These are phyloP conservation scores for Xylaria acuta DNA, from an alignment of 495 filamentous ascomycete species.

Conservation along the genomic window DNA sequence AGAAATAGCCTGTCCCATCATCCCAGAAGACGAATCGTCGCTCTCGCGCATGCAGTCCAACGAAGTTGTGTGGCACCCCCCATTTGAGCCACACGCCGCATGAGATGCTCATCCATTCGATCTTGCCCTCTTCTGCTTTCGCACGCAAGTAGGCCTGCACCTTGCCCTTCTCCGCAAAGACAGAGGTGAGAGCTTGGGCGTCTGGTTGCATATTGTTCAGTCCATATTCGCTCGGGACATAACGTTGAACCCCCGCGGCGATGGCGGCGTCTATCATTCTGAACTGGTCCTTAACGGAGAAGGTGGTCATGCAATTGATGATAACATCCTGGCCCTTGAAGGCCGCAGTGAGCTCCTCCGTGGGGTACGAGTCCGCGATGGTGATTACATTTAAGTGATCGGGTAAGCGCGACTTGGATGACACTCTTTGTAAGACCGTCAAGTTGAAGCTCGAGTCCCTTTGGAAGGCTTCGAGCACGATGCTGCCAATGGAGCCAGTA, in stretches of 20 bases:
- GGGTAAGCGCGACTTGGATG: conserved; percentile 33
- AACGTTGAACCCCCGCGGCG: conserved; percentile 54
- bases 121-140: conserved; percentile 37
- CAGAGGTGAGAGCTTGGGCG: conserved; percentile 42
- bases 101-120: conserved; percentile 49
- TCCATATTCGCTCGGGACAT: conserved; percentile 70
- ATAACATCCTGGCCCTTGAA: conserved; percentile 37
- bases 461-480: conserved; percentile 34
- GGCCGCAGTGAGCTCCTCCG: conserved; percentile 31
- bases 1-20: conserved; percentile 49
- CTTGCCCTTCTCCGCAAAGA: conserved; percentile 52
- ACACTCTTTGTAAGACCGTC: conserved; percentile 38
- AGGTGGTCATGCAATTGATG: conserved; percentile 41
- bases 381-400: conserved; percentile 29
- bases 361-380: conserved; percentile 37
- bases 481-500: conserved; percentile 34
- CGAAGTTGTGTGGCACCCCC: conserved; percentile 43
- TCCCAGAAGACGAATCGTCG: conserved; percentile 46
- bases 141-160: conserved; percentile 49
- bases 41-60: conserved; percentile 43
- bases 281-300: conserved; percentile 44
- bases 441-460: conserved; percentile 32
- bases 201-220: conserved; percentile 64
- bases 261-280: conserved; percentile 59
- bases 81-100: conserved; percentile 54